These are phyloP conservation scores for Saitoella complicata DNA, from an alignment of 805 yeast genomes.

Conservation along the genomic window DNA sequence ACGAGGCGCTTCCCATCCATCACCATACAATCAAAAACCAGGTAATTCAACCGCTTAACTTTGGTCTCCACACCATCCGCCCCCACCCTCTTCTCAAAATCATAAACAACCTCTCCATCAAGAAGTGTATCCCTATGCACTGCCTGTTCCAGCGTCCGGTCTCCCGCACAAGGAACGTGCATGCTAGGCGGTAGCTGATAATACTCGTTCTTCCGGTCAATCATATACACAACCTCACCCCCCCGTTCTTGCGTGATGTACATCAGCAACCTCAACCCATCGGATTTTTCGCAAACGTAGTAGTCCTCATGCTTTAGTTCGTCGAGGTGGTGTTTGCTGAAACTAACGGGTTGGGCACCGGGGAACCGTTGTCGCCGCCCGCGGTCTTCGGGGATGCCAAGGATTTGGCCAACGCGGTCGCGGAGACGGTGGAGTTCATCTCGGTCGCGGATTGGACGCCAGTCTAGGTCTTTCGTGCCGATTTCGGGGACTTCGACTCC, in stretches of 20 bases:
- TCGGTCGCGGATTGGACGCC: no score
- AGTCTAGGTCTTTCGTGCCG: no score
- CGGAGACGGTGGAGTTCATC: no score
- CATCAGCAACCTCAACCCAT: slow-evolving; percentile 77
- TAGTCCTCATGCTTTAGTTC: slow-evolving; percentile 58
- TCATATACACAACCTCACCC: slow-evolving; percentile 77
- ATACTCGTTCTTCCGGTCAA: slow-evolving; percentile 79
- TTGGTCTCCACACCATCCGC: slow-evolving; percentile 29
- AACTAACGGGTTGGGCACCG: slow-evolving; percentile 92
- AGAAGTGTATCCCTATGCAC: slow-evolving; percentile 74
- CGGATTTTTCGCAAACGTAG: slow-evolving; percentile 89
- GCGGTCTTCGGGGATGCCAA: no score
- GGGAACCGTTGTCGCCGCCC: not conserved
- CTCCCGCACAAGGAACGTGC: slow-evolving; percentile 51
- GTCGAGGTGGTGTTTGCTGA: slow-evolving; percentile 56
- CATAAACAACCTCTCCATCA: slow-evolving; percentile 86
- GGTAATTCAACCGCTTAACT: slow-evolving; percentile 43
- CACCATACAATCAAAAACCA: slow-evolving; percentile 84
- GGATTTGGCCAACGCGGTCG: no score
- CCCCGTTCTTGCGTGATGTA: slow-evolving; percentile 45
- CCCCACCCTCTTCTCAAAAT: slow-evolving; percentile 19
- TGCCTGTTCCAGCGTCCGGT: slow-evolving; percentile 20
- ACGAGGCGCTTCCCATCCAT: slow-evolving; percentile 60
- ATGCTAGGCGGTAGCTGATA: slow-evolving; percentile 57
- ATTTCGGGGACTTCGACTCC: no score